Evolutionary conservation across 129 eudicot genomes (phyloP), one percentile per base, ranked within the genome.

Genomic region (Apium graveolens): DNA sequence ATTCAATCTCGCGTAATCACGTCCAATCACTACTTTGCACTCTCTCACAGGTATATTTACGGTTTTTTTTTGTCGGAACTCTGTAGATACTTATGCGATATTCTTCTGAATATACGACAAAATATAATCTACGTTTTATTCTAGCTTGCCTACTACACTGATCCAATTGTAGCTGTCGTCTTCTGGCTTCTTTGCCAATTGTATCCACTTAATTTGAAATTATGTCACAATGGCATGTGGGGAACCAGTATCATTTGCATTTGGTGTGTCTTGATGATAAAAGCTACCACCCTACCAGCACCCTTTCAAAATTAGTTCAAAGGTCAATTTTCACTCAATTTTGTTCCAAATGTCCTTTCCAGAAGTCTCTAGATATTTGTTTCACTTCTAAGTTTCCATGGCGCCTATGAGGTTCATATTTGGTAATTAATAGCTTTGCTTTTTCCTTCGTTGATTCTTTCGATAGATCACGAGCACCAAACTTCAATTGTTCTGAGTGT

Each of bases 1-100:
- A 93, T 89, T 93, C 98, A 43, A 93, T 93, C 42, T 86, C 90
- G 57, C 93, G 98, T 29, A 93, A 93, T 79, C 96, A 93, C 3
- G 89, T 89, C 32, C 98, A 93, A 83, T 91, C 98, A 1, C 85
- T 93, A 85, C 86, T 93, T 53, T 93, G 98, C 82, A 86, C 79
- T 82, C 93, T 93, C 51, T 93, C 96, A 10, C 92, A 93, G 98
- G 97, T 90, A 88, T 57, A 14, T 78, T 78, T 53, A 26, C 68
- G 10, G 32, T 27, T 62, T 42, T 62, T 42, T 1, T 42, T 26
- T 77, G 45, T n/a, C 44, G 35, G 46, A 55, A 76, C 45, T 48
- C 69, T 76, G 16, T 11, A 44, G 77, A 10, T 43, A 26, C 77
- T 44, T 72, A 3, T 24, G 12, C 16, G 20, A 39, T 18, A 42